A percentile compares a stretch with the other conserved stretches of the same genome.
Conservation (phyloP, 176 grass and related monocot species). For the Oryza australiensis region DNA sequence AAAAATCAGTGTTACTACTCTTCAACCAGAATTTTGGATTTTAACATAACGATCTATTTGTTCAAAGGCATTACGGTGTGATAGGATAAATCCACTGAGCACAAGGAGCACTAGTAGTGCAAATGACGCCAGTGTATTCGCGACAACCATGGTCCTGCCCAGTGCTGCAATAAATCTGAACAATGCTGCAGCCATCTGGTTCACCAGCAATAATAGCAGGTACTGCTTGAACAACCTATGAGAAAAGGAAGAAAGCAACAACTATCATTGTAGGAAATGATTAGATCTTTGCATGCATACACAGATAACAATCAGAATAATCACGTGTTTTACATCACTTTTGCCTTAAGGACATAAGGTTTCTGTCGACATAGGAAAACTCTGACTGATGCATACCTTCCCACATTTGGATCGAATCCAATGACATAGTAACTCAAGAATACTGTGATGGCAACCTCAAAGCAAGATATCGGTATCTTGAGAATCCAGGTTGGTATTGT, state of each 20-base stretch:
- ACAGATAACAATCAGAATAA: neutral
- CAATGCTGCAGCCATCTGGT: conserved; percentile 62
- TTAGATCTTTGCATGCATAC: neutral
- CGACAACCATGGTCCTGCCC: conserved; percentile 59
- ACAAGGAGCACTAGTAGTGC: conserved; percentile 53
- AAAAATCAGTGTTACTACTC: neutral
- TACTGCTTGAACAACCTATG: conserved; percentile 66
- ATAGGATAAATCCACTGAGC: conserved; percentile 63
- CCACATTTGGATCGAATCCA: conserved; percentile 61
- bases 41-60: neutral
- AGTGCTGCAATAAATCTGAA: conserved; percentile 59
- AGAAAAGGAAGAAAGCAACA: neutral
- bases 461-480: conserved; percentile 59
- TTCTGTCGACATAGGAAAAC: neutral
- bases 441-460: conserved; percentile 64
- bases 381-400: conserved; percentile 54
- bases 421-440: conserved; percentile 74
- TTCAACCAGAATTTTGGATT: neutral
- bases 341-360: neutral
- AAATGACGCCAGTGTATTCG: conserved; percentile 65
- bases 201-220: conserved; percentile 51
- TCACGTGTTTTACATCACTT: neutral
- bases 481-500: conserved; percentile 69
- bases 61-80: conserved; percentile 45
- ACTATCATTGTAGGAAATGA: neutral